These are phyloP conservation scores for Spongiforma sp. DNA, from an alignment of 1,284 basidiomycete species.

Conservation along the genomic window DNA sequence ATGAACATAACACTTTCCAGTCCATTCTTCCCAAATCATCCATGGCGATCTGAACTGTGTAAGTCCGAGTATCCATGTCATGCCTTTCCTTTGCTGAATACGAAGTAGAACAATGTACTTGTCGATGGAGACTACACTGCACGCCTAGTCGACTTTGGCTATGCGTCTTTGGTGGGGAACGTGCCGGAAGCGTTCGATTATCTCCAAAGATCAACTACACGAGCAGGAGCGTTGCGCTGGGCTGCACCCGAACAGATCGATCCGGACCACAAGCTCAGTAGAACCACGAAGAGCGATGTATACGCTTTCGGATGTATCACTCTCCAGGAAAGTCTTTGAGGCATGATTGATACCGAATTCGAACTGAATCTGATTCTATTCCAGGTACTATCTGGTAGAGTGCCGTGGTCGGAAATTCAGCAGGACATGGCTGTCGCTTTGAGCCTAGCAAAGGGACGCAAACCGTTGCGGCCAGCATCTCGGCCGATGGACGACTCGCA, in stretches of 20 bases:
- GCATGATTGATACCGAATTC: too few relatives aligned
- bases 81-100: not conserved
- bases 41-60: too few relatives aligned
- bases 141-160: conserved; percentile 8
- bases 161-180: conserved; percentile 5
- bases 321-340: conserved; percentile 3
- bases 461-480: too few relatives aligned
- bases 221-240: conserved; percentile 17
- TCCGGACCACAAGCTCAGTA: not conserved
- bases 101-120: conserved; percentile 18
- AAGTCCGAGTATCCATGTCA: not conserved
- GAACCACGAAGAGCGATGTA: conserved; percentile 12
- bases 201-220: conserved; percentile 12
- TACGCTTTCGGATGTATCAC: conserved; percentile 21
- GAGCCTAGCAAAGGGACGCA: conserved; percentile 1
- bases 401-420: conserved; percentile 10
- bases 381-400: conserved; percentile 16
- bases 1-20: not conserved
- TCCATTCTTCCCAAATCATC: conserved; percentile 10
- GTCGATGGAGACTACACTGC: conserved; percentile 14
- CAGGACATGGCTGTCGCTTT: not conserved
- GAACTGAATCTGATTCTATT: not conserved
- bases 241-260: conserved; percentile 9
- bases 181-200: conserved; percentile 9
- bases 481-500: too few relatives aligned